phyloP scores from a whole-genome alignment of 2,329 filamentous ascomycete species.

The Calonectria fujianensis region DNA sequence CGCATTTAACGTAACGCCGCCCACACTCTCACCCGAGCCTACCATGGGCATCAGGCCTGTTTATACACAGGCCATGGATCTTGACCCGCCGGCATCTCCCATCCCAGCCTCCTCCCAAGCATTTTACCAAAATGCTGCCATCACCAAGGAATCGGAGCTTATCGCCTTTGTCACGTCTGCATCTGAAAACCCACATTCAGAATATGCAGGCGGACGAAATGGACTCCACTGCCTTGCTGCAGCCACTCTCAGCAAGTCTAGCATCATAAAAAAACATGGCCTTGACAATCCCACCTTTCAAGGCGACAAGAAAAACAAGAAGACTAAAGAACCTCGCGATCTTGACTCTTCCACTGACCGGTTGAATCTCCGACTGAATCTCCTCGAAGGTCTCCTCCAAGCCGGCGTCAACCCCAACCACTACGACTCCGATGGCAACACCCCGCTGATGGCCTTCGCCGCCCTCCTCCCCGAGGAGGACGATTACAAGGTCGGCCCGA shows the following conservation, averaged over 20 bases:
- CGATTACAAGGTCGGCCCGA: constrained; percentile 68
- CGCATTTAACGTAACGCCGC: constrained; percentile 66
- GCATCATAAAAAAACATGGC: constrained; percentile 59
- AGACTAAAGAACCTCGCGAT: constrained; percentile 41
- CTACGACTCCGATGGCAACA: constrained; percentile 71
- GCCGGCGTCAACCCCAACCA: constrained; percentile 70
- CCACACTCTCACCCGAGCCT: constrained; percentile 40
- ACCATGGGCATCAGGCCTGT: constrained; percentile 29
- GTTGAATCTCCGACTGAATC: constrained; percentile 54
- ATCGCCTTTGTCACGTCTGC: constrained; percentile 50
- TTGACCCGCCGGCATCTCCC: constrained; percentile 50
- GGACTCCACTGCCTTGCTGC: constrained; percentile 76
- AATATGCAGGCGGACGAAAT: constrained; percentile 69
- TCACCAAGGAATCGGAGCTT: constrained; percentile 49
- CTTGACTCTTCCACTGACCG: constrained; percentile 60
- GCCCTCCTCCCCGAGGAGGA: constrained; percentile 70
- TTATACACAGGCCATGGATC: constrained; percentile 45
- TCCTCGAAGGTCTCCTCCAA: constrained; percentile 58
- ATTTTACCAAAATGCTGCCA: constrained; percentile 27
- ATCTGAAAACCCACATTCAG: constrained; percentile 41
- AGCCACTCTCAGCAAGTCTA: constrained; percentile 66
- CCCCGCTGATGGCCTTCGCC: constrained; percentile 74
- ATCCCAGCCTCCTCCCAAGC: constrained; percentile 22
- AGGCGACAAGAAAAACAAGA: constrained; percentile 30
- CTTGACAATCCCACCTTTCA: constrained; percentile 46